Base-by-base conservation (phyloP, 495 filamentous ascomycete species). In the Margaritispora aquatica region DNA sequence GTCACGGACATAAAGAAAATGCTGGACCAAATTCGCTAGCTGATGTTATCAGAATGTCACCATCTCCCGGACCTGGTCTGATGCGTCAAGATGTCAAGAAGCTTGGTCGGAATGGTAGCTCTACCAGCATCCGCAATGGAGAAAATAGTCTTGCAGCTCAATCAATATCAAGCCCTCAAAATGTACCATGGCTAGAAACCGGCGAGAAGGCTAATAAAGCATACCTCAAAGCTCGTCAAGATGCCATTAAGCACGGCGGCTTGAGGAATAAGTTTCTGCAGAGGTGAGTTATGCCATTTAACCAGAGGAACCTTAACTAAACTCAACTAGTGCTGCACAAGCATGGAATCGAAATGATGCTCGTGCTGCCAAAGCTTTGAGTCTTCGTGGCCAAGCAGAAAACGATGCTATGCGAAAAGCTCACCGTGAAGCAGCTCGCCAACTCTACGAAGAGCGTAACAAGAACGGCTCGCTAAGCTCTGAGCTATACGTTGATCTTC, bases 291-390 rank as follows among this genome's bases (percentile, higher is more conserved):
- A 62, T 13, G 13, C 13, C 29, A 13, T 13, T 54, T 7, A 15
- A 34, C 11, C 7, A 44, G 38, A 44, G 19, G 3, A 47, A 41
- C 17, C 13, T 26, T 7, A 15, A 24, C 34, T 27, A 26, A 64
- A 46, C 65, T 77, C 51, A 76, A 29, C 29, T 55, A 96, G 92
- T 68, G 95, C 95, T 54, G 93, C 94, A n/a, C 92, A 96, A 78
- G 95, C 95, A n/a, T 99, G 95, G 95, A 96, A 97, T 69, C 88
- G 95, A 51, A 97, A 95, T 67, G 95, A 99, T 70, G 92, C 95
- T 22, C 86, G 95, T 62, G 92, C 94, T 17, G 95, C 95, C 26
- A 97, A 97, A 74, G 94, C 94, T 38, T 78, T 97, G 51, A 94
- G 89, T 60, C 81, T 97, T 49, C 88, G 96, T 15, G 95, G 95